Evolutionary conservation across 108 stramenopile genomes (phyloP).

Genomic region (Seminavis robusta): DNA sequence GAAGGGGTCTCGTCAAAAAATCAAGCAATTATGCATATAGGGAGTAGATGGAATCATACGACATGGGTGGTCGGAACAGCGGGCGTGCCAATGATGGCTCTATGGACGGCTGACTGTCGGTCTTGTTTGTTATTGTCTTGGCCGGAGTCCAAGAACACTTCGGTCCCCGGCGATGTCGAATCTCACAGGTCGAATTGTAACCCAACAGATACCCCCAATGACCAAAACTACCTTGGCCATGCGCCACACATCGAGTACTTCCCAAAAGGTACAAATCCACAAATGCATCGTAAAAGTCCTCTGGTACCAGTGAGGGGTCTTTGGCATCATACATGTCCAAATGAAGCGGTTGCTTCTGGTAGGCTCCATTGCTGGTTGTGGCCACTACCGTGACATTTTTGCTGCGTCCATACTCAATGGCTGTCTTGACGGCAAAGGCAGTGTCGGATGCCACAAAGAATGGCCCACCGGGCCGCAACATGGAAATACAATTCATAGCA

Average conservation of each 20-base stretch:
- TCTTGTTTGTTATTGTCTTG: too few relatives aligned
- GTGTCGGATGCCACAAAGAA: slow-evolving; percentile 50
- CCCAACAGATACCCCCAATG: slow-evolving; percentile 27
- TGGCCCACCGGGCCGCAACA: slow-evolving; percentile 27
- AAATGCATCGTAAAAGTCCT: slow-evolving; percentile 41
- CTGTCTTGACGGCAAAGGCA: slow-evolving; percentile 1
- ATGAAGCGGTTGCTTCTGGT: slow-evolving; percentile 31
- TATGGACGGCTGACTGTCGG: too few relatives aligned
- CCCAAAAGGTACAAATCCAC: slow-evolving; percentile 43
- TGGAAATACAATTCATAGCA: slow-evolving; percentile 42
- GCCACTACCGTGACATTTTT: slow-evolving; percentile 5
- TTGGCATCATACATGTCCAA: slow-evolving; percentile 17
- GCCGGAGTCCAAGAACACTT: too few relatives aligned
- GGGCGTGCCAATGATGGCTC: too few relatives aligned
- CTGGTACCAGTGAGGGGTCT: slow-evolving; percentile 4
- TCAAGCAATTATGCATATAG: too few relatives aligned
- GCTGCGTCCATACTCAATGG: slow-evolving; percentile 8
- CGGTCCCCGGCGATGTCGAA: too few relatives aligned
- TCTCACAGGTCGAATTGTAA: slow-evolving; percentile 22
- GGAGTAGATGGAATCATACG: too few relatives aligned
- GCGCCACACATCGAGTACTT: slow-evolving; percentile 28
- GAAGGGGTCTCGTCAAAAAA: too few relatives aligned
- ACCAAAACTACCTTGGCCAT: slow-evolving; percentile 43
- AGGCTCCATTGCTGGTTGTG: not conserved
- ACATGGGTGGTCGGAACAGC: too few relatives aligned